Conservation (phyloP, 441 rosid genomes). For the Melastoma candidum region DNA sequence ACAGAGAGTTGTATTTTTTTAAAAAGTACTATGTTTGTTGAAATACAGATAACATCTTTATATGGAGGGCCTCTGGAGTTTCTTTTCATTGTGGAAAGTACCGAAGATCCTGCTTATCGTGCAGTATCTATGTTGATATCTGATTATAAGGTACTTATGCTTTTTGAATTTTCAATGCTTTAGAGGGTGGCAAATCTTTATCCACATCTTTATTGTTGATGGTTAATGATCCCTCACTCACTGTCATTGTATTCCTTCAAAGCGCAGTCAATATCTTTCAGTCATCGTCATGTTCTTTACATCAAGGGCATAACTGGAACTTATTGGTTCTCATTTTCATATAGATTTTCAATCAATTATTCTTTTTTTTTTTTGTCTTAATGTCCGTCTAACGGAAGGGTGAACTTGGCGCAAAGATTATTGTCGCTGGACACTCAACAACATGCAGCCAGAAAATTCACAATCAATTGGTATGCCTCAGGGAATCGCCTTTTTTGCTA, state of each 20-base stretch:
- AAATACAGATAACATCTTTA: slow-evolving; percentile 60
- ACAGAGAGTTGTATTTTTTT: too few relatives aligned
- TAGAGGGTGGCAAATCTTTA: background rate
- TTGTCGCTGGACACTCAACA: slow-evolving; percentile 87
- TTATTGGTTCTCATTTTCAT: too few relatives aligned
- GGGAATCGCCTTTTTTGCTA: background rate
- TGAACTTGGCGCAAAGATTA: slow-evolving; percentile 62
- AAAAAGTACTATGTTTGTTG: too few relatives aligned
- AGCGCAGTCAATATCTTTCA: too few relatives aligned
- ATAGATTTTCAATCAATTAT: background rate
- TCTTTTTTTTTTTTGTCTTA: slow-evolving; percentile 1
- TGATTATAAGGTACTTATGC: slow-evolving; percentile 45
- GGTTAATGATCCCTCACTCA: background rate
- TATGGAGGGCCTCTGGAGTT: slow-evolving; percentile 84
- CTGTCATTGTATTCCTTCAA: too few relatives aligned
- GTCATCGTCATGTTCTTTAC: too few relatives aligned
- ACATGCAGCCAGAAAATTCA: slow-evolving; percentile 99
- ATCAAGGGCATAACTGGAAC: too few relatives aligned
- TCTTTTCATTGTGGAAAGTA: slow-evolving; percentile 66
- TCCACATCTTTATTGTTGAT: background rate
- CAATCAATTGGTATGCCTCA: slow-evolving; percentile 82
- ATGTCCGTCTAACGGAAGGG: slow-evolving; percentile 35
- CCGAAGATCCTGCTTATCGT: slow-evolving; percentile 71
- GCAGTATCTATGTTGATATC: slow-evolving; percentile 41
- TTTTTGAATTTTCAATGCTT: background rate